These are phyloP conservation scores for Inonotus obliquus DNA, from an alignment of 1,284 basidiomycete species.

Conservation along the genomic window DNA sequence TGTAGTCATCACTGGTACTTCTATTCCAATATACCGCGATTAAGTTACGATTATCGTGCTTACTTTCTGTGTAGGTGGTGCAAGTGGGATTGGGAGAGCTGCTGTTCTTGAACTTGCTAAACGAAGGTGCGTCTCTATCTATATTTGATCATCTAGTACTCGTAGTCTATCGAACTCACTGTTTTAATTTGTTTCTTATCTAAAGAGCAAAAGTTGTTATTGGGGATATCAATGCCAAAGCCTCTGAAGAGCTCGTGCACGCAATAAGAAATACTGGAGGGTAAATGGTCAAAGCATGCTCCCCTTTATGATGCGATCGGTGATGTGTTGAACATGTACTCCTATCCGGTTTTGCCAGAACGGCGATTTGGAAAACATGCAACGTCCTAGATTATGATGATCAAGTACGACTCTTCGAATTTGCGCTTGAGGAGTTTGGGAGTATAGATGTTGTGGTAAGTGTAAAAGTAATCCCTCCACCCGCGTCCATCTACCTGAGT, in stretches of 20 bases:
- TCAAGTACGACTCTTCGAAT: conserved; percentile 48
- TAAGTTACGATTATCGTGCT: background rate
- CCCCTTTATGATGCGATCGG: background rate
- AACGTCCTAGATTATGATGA: conserved; percentile 55
- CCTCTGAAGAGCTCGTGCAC: background rate
- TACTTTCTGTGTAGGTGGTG: background rate
- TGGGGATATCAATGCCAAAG: background rate
- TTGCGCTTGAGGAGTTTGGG: conserved; percentile 41
- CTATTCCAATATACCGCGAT: background rate
- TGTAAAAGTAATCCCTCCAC: too few species aligned
- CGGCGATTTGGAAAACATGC: conserved; percentile 40
- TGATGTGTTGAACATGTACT: background rate
- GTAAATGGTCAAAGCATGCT: background rate
- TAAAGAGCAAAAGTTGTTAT: background rate
- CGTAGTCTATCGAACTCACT: too few species aligned
- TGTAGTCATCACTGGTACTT: conserved; percentile 2
- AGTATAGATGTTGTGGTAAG: conserved; percentile 48
- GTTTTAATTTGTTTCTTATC: background rate
- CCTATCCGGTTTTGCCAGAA: conserved; percentile 27
- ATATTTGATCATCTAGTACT: background rate
- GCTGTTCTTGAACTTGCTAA: background rate
- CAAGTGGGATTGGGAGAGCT: conserved; percentile 3
- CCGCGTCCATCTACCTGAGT: too few species aligned
- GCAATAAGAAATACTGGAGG: background rate
- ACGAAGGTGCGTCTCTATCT: background rate